Evolutionary conservation across 2,329 filamentous ascomycete species (phyloP), one percentile per base, ranked within the genome.

Genomic region (Verticillium longisporum): DNA sequence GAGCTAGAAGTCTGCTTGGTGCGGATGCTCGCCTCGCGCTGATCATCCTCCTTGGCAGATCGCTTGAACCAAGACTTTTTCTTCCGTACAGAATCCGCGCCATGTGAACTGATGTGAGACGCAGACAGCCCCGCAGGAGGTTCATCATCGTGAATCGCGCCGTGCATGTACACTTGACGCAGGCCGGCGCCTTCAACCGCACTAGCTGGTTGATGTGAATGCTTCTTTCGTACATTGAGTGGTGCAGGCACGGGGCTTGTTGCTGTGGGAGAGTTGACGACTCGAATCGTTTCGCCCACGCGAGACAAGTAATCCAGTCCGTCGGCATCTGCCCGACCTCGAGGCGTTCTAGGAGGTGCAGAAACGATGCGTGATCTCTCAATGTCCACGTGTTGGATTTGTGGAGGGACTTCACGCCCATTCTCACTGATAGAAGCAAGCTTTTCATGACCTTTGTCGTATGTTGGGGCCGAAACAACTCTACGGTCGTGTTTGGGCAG

Each of bases 61-160:
- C 81, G 76, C 64, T 77, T 80, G 69, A 84, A 84, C 82, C 82
- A 85, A 1, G 76, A 78, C 3, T 74, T 70, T 57, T 77, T 80
- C 69, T 78, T 81, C 63, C 74, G 74, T 55, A 67, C 57, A 2
- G 63, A 64, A 10, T 63, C 65, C 34, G 60, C 57, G 34, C 54
- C 60, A 36, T 61, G 38, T 26, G 57, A 59, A 55, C 21, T 41
- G 18, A n/a, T 9, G 37, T 6, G 21, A 15, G 31, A 63, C 55
- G 66, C 64, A 50, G 64, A 66, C 38, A 60, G 26, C 26, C 26
- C 63, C 4, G 56, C 62, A 2, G 62, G 61, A 18, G 67, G 60
- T 33, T 69, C 65, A 21, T 69, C 70, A 21, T 33, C 55, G 11
- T 41, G 57, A 18, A 58, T 59, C 11, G 62, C 62, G 34, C 68